A percentile compares a stretch with the other conserved stretches of the same genome.
Conservation (phyloP, 23 red algal species). For the Gracilariopsis chorda region DNA sequence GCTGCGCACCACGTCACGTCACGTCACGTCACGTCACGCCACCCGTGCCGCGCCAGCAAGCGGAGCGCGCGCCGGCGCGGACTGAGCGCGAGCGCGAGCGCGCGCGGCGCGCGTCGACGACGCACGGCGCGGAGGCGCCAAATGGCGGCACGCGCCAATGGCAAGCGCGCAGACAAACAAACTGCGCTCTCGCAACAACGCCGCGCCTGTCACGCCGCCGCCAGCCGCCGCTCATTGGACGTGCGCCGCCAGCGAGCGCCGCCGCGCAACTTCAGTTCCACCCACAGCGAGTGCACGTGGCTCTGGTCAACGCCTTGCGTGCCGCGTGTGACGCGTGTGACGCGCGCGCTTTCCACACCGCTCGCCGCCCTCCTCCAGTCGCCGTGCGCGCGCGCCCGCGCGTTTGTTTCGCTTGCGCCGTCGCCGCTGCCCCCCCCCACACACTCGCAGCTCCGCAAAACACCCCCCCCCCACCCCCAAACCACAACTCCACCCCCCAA, state of each 20-base stretch:
- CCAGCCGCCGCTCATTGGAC: neutral
- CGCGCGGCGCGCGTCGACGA: neutral
- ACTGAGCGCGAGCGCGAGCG: neutral
- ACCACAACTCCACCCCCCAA: neutral
- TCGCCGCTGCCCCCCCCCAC: neutral
- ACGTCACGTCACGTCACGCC: too few relatives aligned
- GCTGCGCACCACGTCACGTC: too few relatives aligned
- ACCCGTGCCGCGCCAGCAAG: too few relatives aligned
- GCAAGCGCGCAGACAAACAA: neutral
- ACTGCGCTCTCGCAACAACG: too few relatives aligned
- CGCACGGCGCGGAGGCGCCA: neutral
- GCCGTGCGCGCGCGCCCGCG: neutral
- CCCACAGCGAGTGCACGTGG: too few relatives aligned
- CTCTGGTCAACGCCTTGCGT: too few relatives aligned
- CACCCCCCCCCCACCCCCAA: neutral
- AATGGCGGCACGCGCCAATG: neutral
- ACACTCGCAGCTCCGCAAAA: neutral
- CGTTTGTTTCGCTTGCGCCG: neutral
- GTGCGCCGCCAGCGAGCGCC: neutral
- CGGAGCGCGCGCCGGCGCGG: neutral
- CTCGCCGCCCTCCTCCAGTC: too few relatives aligned
- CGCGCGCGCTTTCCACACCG: conserved; percentile 19
- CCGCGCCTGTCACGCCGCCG: neutral
- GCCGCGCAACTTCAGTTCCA: too few relatives aligned
- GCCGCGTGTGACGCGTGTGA: too few relatives aligned